A percentile compares a stretch with the other conserved stretches of the same genome.
phyloP scores from a whole-genome alignment of 179 eudicot species.

The Gypsophila paniculata region DNA sequence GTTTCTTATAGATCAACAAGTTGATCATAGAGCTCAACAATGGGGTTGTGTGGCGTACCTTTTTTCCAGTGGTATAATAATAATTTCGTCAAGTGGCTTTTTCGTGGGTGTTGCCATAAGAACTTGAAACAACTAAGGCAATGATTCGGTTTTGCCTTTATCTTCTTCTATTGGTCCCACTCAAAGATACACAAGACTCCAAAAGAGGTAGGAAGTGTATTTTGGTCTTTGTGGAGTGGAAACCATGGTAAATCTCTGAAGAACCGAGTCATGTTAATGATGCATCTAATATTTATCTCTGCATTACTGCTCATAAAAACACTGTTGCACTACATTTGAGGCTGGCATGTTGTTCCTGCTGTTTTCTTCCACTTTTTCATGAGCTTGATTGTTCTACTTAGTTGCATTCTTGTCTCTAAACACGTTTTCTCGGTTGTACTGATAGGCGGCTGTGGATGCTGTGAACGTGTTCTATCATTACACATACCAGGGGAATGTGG shows the following conservation, averaged over 20 bases:
- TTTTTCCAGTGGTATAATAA: neutral
- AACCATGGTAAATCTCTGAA: no score
- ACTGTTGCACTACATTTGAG: no score
- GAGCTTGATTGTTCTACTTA: neutral
- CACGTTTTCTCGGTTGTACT: constrained; percentile 24
- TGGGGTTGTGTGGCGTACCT: neutral
- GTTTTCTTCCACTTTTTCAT: constrained; percentile 10
- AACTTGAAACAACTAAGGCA: neutral
- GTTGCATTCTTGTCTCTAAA: constrained; percentile 18
- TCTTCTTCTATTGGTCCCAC: neutral
- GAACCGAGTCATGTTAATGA: no score
- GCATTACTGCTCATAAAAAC: no score
- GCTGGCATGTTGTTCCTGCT: constrained; percentile 13
- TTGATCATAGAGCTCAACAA: neutral
- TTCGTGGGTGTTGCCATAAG: neutral
- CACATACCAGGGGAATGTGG: constrained; percentile 95
- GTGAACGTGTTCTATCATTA: constrained; percentile 96
- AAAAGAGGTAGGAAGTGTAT: no score
- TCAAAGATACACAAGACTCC: no score
- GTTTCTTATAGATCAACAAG: neutral
- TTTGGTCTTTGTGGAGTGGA: no score
- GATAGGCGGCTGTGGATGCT: constrained; percentile 95
- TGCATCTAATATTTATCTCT: no score
- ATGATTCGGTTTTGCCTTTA: neutral
- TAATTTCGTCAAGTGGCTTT: neutral